Base-by-base conservation (phyloP, 139 green algal genomes). In the Pseudopediastrum boryanum region DNA sequence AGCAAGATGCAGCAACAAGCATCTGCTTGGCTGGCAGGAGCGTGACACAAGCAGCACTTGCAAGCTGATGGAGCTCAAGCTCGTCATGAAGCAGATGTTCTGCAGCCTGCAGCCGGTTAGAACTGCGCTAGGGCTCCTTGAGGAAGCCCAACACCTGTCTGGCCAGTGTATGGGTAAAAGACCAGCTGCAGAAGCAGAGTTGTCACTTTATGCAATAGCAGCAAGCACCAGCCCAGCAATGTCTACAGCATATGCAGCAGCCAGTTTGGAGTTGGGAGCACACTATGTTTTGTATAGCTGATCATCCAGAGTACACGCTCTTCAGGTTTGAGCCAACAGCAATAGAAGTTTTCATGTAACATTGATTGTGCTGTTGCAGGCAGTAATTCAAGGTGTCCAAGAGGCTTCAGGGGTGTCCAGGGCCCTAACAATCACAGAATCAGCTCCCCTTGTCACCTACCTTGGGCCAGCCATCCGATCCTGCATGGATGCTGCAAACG, bases 391-490 rank as follows among this genome's bases (percentile, higher is more conserved):
- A 31, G 58, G 39, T 2, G 74, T 81, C n/a, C 12, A 38, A 12
- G 74, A 81, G 74, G 46, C 74, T 23, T 67, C 44, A 23, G 74
- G 27, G 27, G 61, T 23, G 41, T 27, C 1, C 9, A 56, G 77
- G 36, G 42, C 64, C 6, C 71, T 81, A 36, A 81, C 48, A 19
- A 68, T 86, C n/a, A 10, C 63, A 33, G 31, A 73, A n/a, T 88
- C 83, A 1, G 31, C 75, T 46, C 83, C 86, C 29, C 64, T 90
- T 46, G 44, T 52, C 1, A 71, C n/a, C 0, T 56, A 75, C 44
- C 81, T 86, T 56, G 83, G 83, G 1, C 86, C 86, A 10, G 56
- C 81, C 10, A 78, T 83, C 27, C 70, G 76, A 12, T n/a, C 63
- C 1, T 88, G 86, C 75, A 63, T 73, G 59, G 77, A 83, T 42